Conservation (phyloP, 2,329 filamentous ascomycete species). For the Basipetospora chlamydospora region DNA sequence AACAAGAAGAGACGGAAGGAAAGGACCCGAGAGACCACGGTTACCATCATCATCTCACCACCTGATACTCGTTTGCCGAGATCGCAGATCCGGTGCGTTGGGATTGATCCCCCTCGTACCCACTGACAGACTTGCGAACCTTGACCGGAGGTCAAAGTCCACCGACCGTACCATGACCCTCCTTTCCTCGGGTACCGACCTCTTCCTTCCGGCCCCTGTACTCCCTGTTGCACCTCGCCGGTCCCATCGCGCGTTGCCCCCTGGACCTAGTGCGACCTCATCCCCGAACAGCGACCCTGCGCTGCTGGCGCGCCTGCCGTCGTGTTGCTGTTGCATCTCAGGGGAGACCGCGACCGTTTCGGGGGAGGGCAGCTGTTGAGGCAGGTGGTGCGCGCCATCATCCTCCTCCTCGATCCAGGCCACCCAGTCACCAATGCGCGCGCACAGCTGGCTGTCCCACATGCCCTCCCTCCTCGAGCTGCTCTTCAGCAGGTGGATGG, state of each 20-base stretch:
- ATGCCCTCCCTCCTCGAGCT: constrained; percentile 51
- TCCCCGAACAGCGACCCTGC: constrained; percentile 17
- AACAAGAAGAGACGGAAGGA: too few species aligned
- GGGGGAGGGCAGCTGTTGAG: too few species aligned
- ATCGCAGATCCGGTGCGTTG: constrained; percentile 31
- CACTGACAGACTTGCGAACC: constrained; percentile 33
- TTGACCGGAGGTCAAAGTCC: constrained; percentile 39
- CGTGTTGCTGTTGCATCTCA: too few species aligned
- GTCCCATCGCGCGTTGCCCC: constrained; percentile 1
- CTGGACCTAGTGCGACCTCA: constrained; percentile 9
- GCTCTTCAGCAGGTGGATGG: constrained; percentile 44
- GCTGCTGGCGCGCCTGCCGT: not conserved
- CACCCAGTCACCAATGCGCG: constrained; percentile 40
- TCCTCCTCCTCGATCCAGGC: constrained; percentile 38
- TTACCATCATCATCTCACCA: too few species aligned
- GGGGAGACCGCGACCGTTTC: too few species aligned
- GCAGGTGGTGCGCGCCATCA: too few species aligned
- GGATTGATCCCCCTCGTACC: constrained; percentile 37
- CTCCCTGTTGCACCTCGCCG: constrained; percentile 6
- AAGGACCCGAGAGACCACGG: too few species aligned
- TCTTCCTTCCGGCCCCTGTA: constrained; percentile 8
- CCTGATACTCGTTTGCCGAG: constrained; percentile 26
- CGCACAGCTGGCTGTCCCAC: constrained; percentile 50
- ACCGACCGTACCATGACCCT: constrained; percentile 41
- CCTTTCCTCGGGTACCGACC: constrained; percentile 32